Evolutionary conservation across 2,329 filamentous ascomycete genomes (phyloP), one percentile per base, ranked within the genome.

Genomic region (Geosmithia putterillii): DNA sequence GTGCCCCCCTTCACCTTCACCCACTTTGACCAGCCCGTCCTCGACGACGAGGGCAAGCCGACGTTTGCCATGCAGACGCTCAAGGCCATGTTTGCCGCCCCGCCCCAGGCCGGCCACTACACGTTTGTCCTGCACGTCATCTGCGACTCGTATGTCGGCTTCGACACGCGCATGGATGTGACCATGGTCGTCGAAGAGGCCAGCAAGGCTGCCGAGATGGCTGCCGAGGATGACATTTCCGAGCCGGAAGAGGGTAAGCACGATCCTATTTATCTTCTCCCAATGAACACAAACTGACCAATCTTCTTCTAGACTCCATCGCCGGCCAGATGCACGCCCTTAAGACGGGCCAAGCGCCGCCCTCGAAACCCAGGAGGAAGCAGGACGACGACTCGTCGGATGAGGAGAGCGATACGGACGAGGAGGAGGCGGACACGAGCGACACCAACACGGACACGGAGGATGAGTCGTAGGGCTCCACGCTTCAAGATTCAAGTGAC

Each of bases 1-100:
- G 92, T 98, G 2, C 90, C 90, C 2, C 92, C 94, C 0, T 95
- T 95, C 61, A 87, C 85, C n/a, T 96, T 98, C 64, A 81, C 81
- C 37, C 81, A 81, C 39, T 96, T 98, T 59, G 88, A 95, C 62
- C 84, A 88, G 67, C 85, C 87, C 23, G 80, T 95, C 25, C 84
- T 92, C 50, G 80, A 84, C 52, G 79, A 79, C 36, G 74, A 80
- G 48, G 87, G 85, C 53, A 85, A 84, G 58, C 90, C 90, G 2
- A 96, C 92, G 2, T 98, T 86, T 67, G 83, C 89, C 55, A 82
- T 98, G 66, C 89, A 96, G 63, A 98, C 92, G 3, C 71, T 96
- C 56, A 96, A 95, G 72, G 90, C 94, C 61, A 87, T 95, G 61
- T 98, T 98, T 63, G 86, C 90, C 51, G 90, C 92, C 2, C 92